Evolutionary conservation across 495 filamentous ascomycete genomes (phyloP), one percentile per base, ranked within the genome.

Genomic region (Niebla homalea): DNA sequence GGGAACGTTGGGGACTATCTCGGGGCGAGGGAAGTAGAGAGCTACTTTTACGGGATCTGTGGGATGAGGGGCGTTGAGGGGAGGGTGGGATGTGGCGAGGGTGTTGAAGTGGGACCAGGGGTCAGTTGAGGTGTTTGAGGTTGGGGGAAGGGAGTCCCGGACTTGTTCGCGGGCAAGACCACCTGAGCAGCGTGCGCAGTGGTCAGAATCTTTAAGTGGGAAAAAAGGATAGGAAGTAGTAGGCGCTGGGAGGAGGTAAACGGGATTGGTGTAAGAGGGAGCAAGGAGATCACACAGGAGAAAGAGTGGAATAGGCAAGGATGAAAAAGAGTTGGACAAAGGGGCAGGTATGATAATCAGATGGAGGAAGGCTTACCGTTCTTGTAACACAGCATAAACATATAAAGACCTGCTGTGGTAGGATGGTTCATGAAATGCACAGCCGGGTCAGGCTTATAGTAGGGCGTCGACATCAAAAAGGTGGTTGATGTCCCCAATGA

Each of bases 361-460:
- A n/a, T 37, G 3, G 20, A 32, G n/a, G n/a, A n/a, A n/a, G n/a
- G 4, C 8, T 19, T 32, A 56, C 92, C 92, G 69, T 98, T 98
- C 67, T 96, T 96, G 72, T 97, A 98, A 72, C 92, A 98, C 25
- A 98, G 83, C 92, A 98, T 98, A 67, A 98, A 98, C 89, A 98
- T 88, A 68, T 87, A 87, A 38, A 90, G 72, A 3, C 83, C 83
- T 5, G 79, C 68, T 0, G 84, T 88, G 26, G 87, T 88, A 1
- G 85, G 85, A 65, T 92, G 85, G 67, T 90, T 87, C 72, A 94
- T 86, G 70, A 89, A 85, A 69, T 94, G 87, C 35, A 87, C 87
- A 16, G 83, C 77, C 1, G 87, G 84, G 58, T 94, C 84, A 1
- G 92, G 86, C 62, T 81, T 79, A 70, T 94, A 96, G 57, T 78